Conservation (phyloP, 176 grass and related monocot genomes). For the Pontederia paniculata region DNA sequence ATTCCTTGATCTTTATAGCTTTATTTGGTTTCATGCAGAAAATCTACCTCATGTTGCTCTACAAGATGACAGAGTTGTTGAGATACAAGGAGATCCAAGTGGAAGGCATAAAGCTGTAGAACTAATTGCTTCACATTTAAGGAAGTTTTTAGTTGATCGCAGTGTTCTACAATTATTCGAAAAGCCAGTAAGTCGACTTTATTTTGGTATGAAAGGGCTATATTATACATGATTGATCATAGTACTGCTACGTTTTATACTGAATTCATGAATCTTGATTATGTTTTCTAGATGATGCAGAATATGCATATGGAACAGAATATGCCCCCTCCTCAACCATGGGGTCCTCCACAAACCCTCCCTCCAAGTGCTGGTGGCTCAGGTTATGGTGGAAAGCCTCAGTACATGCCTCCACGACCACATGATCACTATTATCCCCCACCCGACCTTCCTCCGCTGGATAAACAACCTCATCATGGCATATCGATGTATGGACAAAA, state of each 20-base stretch:
- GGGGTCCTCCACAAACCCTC: slow-evolving; percentile 53
- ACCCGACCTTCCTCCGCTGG: slow-evolving; percentile 46
- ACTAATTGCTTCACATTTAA: slow-evolving; percentile 72
- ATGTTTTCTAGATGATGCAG: slow-evolving; percentile 31
- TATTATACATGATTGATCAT: not conserved
- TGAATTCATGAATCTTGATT: not conserved
- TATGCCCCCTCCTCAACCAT: slow-evolving; percentile 69
- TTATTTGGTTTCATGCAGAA: slow-evolving; percentile 34
- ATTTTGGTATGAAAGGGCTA: not conserved
- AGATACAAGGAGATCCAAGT: slow-evolving; percentile 85
- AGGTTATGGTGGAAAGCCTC: slow-evolving; percentile 60
- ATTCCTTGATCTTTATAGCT: slow-evolving; percentile 11
- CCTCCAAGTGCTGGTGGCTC: slow-evolving; percentile 37
- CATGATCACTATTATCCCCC: slow-evolving; percentile 69
- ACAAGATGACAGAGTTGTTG: slow-evolving; percentile 89
- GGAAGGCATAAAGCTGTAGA: slow-evolving; percentile 87
- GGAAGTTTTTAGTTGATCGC: slow-evolving; percentile 98
- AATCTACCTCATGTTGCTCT: slow-evolving; percentile 85
- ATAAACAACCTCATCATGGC: slow-evolving; percentile 70
- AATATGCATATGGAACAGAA: slow-evolving; percentile 64
- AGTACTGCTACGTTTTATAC: too few species aligned
- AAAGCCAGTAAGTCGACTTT: slow-evolving; percentile 37
- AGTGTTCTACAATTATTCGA: slow-evolving; percentile 88
- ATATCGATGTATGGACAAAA: slow-evolving; percentile 74
- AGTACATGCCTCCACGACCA: slow-evolving; percentile 64